Evolutionary conservation across 345 rosid species (phyloP), one percentile per base, ranked within the genome.

Genomic region (Gossypium sturtianum): DNA sequence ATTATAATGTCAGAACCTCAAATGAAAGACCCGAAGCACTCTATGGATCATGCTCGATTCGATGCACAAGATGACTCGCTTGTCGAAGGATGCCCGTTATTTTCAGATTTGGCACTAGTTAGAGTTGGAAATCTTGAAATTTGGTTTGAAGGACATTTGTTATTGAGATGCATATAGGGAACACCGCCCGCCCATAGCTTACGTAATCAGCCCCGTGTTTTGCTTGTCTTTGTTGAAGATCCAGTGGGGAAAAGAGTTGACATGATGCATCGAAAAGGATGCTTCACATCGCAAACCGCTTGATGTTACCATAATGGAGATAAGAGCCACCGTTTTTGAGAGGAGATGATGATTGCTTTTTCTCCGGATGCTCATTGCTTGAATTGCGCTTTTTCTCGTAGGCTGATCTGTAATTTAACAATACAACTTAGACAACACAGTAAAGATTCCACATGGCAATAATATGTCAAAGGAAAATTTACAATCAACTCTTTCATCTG

Each of bases 41-140:
- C 22, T 20, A 80, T 52, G 54, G 87, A 82, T 66, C 78, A 83
- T 69, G 80, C 83, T 0, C 77, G 91, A 75, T 83, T 89, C 72
- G 97, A 91, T 75, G 88, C 81, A 84, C 80, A 81, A 57, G 89
- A 87, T 34, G 88, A 87, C 74, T 80, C 88, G 70, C 84, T 82
- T 73, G 84, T 80, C 22, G 22, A 20, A 20, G 22, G 79, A 68
- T 81, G 80, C 45, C 80, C 76, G 71, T 78, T 87, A 72, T 80
- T 84, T 80, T 20, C 22, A 20, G 22, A 20, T 20, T 20, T 20
- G 22, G 22, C 22, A 20, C 22, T 20, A 20, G 22, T 79, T 57
- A 80, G 83, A 80, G 79, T 79, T 65, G 87, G 82, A 66, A 83
- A 79, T 20, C 78, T 85, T 76, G 91, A 86, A 51, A 83, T 69